phyloP scores from a whole-genome alignment of 176 grass and related monocot species.

The Leersia perrieri region DNA sequence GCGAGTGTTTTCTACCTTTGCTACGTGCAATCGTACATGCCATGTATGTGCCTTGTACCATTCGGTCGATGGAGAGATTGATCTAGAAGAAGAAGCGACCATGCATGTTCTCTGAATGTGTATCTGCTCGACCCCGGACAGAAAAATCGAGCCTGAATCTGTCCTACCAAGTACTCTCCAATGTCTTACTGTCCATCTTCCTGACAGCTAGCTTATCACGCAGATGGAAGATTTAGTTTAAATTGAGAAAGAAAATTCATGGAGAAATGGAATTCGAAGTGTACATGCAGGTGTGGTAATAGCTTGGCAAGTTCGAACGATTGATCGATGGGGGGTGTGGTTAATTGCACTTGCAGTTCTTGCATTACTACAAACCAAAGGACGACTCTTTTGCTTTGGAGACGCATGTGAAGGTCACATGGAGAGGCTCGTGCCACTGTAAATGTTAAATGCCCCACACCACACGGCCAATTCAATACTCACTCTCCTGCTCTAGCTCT shows the following conservation, averaged over 20 bases:
- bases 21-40: too few relatives aligned
- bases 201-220: too few relatives aligned
- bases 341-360: neutral
- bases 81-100: neutral
- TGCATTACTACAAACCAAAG: neutral
- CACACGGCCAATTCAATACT: neutral
- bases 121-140: neutral
- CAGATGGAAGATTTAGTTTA: too few relatives aligned
- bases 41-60: neutral
- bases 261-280: too few relatives aligned
- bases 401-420: neutral
- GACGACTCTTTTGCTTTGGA: neutral
- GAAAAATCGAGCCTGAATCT: neutral
- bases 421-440: neutral
- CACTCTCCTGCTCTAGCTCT: neutral
- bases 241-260: too few relatives aligned
- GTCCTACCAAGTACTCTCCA: neutral
- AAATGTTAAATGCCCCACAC: neutral
- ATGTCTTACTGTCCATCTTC: too few relatives aligned
- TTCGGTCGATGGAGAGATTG: neutral
- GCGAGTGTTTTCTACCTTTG: too few relatives aligned
- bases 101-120: neutral
- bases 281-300: too few relatives aligned
- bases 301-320: neutral
- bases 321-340: neutral